Evolutionary conservation across 192 early-diverging fungal genomes (phyloP).

Genomic region (Entophlyctis luteolus): DNA sequence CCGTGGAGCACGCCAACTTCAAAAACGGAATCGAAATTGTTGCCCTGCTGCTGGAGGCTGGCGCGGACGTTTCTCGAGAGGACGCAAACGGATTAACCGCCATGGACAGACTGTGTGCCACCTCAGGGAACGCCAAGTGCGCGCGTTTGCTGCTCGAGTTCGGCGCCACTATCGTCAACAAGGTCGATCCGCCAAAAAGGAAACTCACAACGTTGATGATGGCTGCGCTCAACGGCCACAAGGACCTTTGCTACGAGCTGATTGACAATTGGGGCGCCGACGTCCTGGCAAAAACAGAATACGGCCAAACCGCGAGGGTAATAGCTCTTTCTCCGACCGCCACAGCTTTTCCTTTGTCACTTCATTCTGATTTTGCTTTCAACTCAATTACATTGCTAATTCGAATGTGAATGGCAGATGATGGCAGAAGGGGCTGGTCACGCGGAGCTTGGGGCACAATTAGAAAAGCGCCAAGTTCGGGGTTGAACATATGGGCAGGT

Average conservation of each 20-base stretch:
- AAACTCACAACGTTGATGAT: slow-evolving; percentile 47
- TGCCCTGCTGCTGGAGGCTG: slow-evolving; percentile 23
- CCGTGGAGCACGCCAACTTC: slow-evolving; percentile 40
- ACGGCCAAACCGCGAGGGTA: slow-evolving; percentile 26
- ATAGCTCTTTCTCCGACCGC: too few species aligned
- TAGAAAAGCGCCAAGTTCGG: slow-evolving; percentile 27
- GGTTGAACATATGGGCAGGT: too few species aligned
- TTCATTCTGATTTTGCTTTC: too few species aligned
- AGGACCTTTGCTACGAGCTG: slow-evolving; percentile 38
- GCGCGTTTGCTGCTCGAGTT: slow-evolving; percentile 31
- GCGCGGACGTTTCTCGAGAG: slow-evolving; percentile 33
- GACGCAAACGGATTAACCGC: slow-evolving; percentile 41
- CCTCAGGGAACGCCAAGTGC: slow-evolving; percentile 31
- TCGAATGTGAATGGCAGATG: background rate
- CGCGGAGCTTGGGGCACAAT: background rate
- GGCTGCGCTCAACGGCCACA: slow-evolving; percentile 50
- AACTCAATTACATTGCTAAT: too few species aligned
- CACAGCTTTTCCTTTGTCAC: too few species aligned
- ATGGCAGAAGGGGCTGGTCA: slow-evolving; percentile 26
- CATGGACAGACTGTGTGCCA: slow-evolving; percentile 42
- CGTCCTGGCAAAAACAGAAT: slow-evolving; percentile 26
- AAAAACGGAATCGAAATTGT: slow-evolving; percentile 41
- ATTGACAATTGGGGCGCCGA: slow-evolving; percentile 44
- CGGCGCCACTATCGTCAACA: slow-evolving; percentile 32
- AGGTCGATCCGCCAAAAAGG: slow-evolving; percentile 14